A percentile compares a stretch with the other conserved stretches of the same genome.
Evolutionary conservation across 2,329 filamentous ascomycete species (phyloP).

Genomic region (Scytalidium sp.): DNA sequence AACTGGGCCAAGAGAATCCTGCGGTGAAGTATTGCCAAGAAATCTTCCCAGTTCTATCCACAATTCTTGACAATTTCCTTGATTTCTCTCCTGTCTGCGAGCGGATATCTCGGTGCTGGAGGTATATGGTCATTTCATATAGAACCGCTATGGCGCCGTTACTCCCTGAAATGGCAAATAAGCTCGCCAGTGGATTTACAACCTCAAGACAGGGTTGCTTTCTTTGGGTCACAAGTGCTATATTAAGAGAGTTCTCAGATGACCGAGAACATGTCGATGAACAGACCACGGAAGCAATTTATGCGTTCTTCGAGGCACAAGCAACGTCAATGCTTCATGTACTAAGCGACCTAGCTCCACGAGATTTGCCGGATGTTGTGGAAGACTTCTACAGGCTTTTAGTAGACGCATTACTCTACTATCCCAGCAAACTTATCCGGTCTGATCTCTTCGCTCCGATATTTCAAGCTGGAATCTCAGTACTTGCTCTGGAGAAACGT

Average conservation of each 20-base stretch:
- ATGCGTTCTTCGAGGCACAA: slow-evolving; percentile 92
- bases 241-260: slow-evolving; percentile 92
- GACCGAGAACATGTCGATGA: slow-evolving; percentile 81
- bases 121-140: slow-evolving; percentile 95
- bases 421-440: slow-evolving; percentile 77
- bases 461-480: slow-evolving; percentile 82
- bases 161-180: slow-evolving; percentile 81
- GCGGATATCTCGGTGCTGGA: slow-evolving; percentile 90
- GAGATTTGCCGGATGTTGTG: slow-evolving; percentile 59
- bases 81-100: slow-evolving; percentile 87
- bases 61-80: slow-evolving; percentile 84
- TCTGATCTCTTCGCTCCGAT: slow-evolving; percentile 79
- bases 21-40: slow-evolving; percentile 96
- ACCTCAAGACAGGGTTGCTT: slow-evolving; percentile 91
- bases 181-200: slow-evolving; percentile 81
- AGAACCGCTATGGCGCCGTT: slow-evolving; percentile 84
- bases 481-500: slow-evolving; percentile 83
- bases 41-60: slow-evolving; percentile 82
- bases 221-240: slow-evolving; percentile 95
- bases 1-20: slow-evolving; percentile 72
- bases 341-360: slow-evolving; percentile 73
- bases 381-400: slow-evolving; percentile 85
- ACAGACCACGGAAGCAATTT: slow-evolving; percentile 82
- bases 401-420: slow-evolving; percentile 89
- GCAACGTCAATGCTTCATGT: slow-evolving; percentile 85